Conservation (phyloP, 2,329 filamentous ascomycete species). For the Hypomyces perniciosus region DNA sequence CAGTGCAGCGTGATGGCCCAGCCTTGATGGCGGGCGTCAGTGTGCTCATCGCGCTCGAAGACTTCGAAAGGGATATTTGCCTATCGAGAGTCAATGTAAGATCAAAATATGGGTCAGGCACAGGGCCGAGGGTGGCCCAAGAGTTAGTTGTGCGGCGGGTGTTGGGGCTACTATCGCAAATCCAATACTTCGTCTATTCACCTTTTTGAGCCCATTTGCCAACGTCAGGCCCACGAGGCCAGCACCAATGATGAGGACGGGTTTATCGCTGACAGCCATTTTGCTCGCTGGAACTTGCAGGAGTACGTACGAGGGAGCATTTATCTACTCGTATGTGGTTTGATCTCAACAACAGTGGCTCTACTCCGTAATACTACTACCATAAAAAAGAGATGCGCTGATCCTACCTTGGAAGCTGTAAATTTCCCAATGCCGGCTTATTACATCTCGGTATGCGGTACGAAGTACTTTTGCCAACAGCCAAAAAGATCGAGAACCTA, state of each 20-base stretch:
- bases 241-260: slow-evolving; percentile 32
- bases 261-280: slow-evolving; percentile 15
- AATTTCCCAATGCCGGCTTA: too few species aligned
- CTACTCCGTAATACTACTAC: too few species aligned
- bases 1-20: slow-evolving; percentile 59
- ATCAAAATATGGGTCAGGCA: neutral
- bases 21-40: slow-evolving; percentile 34
- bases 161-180: neutral
- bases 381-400: too few species aligned
- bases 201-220: slow-evolving; percentile 32
- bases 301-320: too few species aligned
- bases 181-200: slow-evolving; percentile 9
- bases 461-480: too few species aligned
- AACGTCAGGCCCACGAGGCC: slow-evolving; percentile 32
- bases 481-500: too few species aligned
- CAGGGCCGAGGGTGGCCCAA: neutral
- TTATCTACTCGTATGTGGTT: too few species aligned
- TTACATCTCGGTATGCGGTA: too few species aligned
- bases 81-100: slow-evolving; percentile 12
- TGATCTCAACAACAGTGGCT: too few species aligned
- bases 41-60: slow-evolving; percentile 26
- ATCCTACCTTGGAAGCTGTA: too few species aligned
- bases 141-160: neutral
- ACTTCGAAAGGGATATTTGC: slow-evolving; percentile 26
- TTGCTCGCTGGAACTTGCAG: neutral